Evolutionary conservation across 2,329 filamentous ascomycete genomes (phyloP), one percentile per base, ranked within the genome.

Genomic region (Iodosphaeria phyllophila): DNA sequence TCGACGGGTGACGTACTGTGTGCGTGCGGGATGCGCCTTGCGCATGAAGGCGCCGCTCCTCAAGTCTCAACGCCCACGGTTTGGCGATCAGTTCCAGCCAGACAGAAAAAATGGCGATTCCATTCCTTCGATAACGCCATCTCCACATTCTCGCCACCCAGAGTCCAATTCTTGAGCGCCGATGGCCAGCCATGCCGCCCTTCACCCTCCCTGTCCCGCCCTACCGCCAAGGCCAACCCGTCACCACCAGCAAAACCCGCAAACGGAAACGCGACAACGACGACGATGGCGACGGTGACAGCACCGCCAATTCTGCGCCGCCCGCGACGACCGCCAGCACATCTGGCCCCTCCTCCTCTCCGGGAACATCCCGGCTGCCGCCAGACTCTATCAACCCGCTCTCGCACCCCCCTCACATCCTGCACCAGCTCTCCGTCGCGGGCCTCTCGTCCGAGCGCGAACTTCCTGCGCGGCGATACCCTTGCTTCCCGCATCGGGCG

Each of bases 401-500:
- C 35, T 68, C 62, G 36, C 58, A 71, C 34, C 48, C 55, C 2
- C 61, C 60, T 0, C 42, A 48, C 24, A 56, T 58, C 18, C 55
- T 68, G 24, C 47, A 42, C 22, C 67, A 73, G 37, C 57, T 71
- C 27, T 41, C 48, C 15, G 35, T 60, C 3, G 67, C 66, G 3
- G 67, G 67, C 4, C 44, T 70, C 17, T 41, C 51, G 5, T 48
- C 61, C 8, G 43, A 53, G 24, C 54, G 65, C 14, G 49, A 44
- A 33, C 43, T 50, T 18, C 62, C 47, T 7, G 50, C 40, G 8
- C 39, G 30, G 28, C 37, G 30, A 22, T 41, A 48, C 27, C 48
- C 45, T 0, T 41, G 51, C 6, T 73, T 70, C 25, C 67, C 67
- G 1, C 65, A 73, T 38, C 49, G 56, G 29, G 39, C 43, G 4